Conservation (phyloP, 2,329 filamentous ascomycete species). For the Epichloe glyceriae region DNA sequence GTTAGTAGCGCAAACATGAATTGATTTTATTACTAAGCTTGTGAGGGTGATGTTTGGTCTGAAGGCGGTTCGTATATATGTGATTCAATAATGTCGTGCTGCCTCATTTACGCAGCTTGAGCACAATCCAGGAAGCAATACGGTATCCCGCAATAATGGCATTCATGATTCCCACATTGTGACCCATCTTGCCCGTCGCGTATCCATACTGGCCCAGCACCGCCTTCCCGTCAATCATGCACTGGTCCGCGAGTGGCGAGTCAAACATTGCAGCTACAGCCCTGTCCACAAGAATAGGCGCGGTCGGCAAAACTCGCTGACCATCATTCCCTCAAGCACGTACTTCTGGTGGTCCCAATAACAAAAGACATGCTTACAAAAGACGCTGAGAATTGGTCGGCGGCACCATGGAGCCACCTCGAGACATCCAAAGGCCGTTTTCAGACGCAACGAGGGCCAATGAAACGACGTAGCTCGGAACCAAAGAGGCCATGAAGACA, state of each 20-base stretch:
- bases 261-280: no score
- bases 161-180: conserved; percentile 66
- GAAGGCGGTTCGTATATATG: no score
- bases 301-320: no score
- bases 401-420: conserved; percentile 69
- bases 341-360: no score
- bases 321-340: no score
- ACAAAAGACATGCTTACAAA: conserved; percentile 79
- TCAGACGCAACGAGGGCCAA: conserved; percentile 72
- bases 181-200: conserved; percentile 53
- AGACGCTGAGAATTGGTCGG: conserved; percentile 59
- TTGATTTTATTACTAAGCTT: no score
- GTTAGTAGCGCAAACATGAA: no score
- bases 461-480: conserved; percentile 68
- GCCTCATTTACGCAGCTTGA: conserved; percentile 23
- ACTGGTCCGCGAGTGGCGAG: no score
- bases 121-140: conserved; percentile 47
- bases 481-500: conserved; percentile 58
- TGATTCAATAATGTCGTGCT: no score
- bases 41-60: no score
- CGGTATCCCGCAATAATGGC: conserved; percentile 52
- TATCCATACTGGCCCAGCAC: conserved; percentile 63
- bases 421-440: conserved; percentile 83
- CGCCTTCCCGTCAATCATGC: conserved; percentile 56
- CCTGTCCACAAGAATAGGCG: no score